A percentile compares a stretch with the other conserved stretches of the same genome.
Evolutionary conservation across 441 rosid genomes (phyloP).

Genomic region (Bruguiera hainesii): DNA sequence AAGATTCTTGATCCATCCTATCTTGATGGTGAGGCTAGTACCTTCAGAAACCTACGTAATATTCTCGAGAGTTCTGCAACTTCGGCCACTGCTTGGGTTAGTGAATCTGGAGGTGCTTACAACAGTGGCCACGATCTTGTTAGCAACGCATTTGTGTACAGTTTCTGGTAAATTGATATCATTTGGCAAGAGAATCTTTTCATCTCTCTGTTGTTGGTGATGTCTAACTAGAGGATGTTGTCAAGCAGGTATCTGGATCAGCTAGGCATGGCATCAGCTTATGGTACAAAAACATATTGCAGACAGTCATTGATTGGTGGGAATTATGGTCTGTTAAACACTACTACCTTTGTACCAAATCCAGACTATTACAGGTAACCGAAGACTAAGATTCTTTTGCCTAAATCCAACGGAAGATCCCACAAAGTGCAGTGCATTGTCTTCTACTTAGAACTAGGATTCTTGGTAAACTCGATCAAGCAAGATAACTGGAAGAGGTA

Average conservation of each 20-base stretch:
- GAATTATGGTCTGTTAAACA: constrained; percentile 82
- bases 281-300: constrained; percentile 85
- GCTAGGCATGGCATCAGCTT: constrained; percentile 75
- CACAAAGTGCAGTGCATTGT: background rate
- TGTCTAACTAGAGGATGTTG: constrained; percentile 1
- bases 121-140: constrained; percentile 82
- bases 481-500: background rate
- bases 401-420: background rate
- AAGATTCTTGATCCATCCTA: constrained; percentile 71
- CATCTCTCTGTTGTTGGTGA: background rate
- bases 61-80: constrained; percentile 50
- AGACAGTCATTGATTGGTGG: constrained; percentile 91
- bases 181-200: background rate
- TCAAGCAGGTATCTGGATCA: constrained; percentile 87
- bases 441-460: background rate
- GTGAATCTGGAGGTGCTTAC: constrained; percentile 98
- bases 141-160: constrained; percentile 80
- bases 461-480: background rate
- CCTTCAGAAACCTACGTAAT: constrained; percentile 51
- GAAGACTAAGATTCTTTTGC: background rate
- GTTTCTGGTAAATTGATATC: constrained; percentile 69
- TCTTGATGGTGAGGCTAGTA: constrained; percentile 56
- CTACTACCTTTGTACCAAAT: constrained; percentile 74
- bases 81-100: constrained; percentile 79
- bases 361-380: constrained; percentile 77